A percentile compares a stretch with the other conserved stretches of the same genome.
phyloP scores from a whole-genome alignment of 2,329 filamentous ascomycete species.

The Xylaria sp. region DNA sequence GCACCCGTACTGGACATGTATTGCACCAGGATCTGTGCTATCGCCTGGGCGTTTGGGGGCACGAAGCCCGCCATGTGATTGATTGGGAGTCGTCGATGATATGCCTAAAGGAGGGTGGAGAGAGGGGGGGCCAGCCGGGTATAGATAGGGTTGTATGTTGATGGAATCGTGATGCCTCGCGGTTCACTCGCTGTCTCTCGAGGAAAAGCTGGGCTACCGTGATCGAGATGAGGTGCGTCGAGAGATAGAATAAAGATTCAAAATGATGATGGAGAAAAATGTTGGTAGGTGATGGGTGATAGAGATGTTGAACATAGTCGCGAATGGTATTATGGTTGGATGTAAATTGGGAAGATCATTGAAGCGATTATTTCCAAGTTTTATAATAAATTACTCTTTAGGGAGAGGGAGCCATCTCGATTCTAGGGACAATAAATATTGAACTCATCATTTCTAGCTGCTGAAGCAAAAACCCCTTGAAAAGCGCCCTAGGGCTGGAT shows the following conservation, averaged over 20 bases:
- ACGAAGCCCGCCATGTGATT: constrained; percentile 23
- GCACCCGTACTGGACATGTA: constrained; percentile 40
- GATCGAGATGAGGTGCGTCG: background rate
- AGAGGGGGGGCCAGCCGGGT: too few species aligned
- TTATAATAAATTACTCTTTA: constrained; percentile 19
- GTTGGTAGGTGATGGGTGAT: background rate
- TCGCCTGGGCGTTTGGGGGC: constrained; percentile 17
- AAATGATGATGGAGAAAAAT: background rate
- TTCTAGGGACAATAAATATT: constrained; percentile 29
- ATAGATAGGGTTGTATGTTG: background rate
- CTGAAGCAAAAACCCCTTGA: background rate
- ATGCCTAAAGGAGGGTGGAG: background rate
- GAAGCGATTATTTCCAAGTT: constrained; percentile 1
- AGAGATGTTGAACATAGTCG: background rate
- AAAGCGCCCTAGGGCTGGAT: background rate
- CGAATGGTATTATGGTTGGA: background rate
- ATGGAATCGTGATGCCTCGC: background rate
- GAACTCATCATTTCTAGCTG: constrained; percentile 14
- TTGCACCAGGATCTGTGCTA: constrained; percentile 40
- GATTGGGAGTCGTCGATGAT: background rate
- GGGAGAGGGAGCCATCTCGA: constrained; percentile 16
- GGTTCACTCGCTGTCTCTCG: background rate
- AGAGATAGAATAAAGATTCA: background rate
- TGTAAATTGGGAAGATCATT: background rate
- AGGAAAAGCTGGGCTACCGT: background rate